Evolutionary conservation across 2,329 filamentous ascomycete species (phyloP), one percentile per base, ranked within the genome.

Genomic region (Aspergillus tanneri): DNA sequence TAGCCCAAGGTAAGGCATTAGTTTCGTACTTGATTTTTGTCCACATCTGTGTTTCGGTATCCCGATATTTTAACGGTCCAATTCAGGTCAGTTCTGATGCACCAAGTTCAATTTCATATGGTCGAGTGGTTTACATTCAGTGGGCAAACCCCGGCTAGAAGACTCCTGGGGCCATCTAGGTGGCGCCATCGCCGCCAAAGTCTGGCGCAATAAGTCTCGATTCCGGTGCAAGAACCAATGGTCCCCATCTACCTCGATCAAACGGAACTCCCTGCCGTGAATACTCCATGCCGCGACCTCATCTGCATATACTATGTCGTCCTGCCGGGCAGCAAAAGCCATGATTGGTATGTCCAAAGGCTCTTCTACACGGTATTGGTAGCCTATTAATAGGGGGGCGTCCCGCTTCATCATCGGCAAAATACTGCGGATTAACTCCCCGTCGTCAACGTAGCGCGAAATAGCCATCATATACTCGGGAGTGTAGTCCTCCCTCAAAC

Each of bases 221-320:
- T 38, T 38, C 14, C 36, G 36, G 22, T 38, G 14, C 36, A 38
- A 21, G 23, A 38, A 38, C 36, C 36, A 38, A 4, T 38, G 36
- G 10, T 38, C 36, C 2, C 36, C 36, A 14, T 38, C 36, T 12
- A 38, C 36, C 14, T 38, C 36, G 11, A 38, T 14, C 9, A 38
- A 14, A 38, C 18, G 14, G 12, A 38, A 38, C 0, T 22, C 1
- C 16, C 14, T 38, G 8, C 16, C 16, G 7, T 38, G 19, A 10
- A n/a, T 38, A 12, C 9, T 5, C 36, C 36, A 38, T 9, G 19
- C 36, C 7, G 36, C 14, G 11, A 38, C 23, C 19, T 38, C 36
- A 10, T 38, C 36, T 19, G 14, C 3, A 22, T 38, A 38, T 9
- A 38, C 36, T 1, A 38, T n/a, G 4, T 23, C 36, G 22, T 38